phyloP scores from a whole-genome alignment of 495 filamentous ascomycete species.

The Penicillium desertorum region DNA sequence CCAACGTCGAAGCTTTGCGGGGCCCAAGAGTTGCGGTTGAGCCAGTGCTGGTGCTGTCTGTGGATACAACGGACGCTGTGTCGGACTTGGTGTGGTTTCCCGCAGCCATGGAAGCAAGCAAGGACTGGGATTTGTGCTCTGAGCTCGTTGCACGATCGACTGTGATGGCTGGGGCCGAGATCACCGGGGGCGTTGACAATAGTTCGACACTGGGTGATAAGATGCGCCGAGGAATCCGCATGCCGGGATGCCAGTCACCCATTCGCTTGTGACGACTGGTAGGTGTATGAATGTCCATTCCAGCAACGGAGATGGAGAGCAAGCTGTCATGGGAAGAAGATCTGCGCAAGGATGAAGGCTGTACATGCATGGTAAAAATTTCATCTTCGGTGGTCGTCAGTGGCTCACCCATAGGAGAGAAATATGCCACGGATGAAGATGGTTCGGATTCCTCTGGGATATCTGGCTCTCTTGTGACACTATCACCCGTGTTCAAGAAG shows the following conservation, averaged over 20 bases:
- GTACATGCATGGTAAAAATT: constrained; percentile 19
- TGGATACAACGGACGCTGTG: constrained; percentile 23
- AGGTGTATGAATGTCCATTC: constrained; percentile 52
- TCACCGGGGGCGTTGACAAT: constrained; percentile 43
- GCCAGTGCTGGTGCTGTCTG: constrained; percentile 29
- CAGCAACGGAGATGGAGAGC: constrained; percentile 50
- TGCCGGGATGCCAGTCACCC: constrained; percentile 32
- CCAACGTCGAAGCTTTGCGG: constrained; percentile 37
- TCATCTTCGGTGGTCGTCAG: constrained; percentile 11
- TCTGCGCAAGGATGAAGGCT: constrained; percentile 35
- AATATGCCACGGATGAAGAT: constrained; percentile 16
- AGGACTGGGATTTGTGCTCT: constrained; percentile 33
- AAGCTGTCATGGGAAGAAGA: constrained; percentile 53
- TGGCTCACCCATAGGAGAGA: constrained; percentile 4
- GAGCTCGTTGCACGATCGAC: constrained; percentile 34
- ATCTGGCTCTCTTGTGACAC: constrained; percentile 26
- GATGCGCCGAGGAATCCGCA: constrained; percentile 39
- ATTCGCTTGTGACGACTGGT: constrained; percentile 38
- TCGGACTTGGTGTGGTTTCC: constrained; percentile 20
- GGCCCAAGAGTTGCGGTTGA: constrained; percentile 25
- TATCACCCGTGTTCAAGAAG: constrained; percentile 17
- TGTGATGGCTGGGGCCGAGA: constrained; percentile 46
- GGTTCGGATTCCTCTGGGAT: constrained; percentile 49
- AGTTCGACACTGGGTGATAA: constrained; percentile 36
- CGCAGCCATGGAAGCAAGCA: constrained; percentile 45